Conservation (phyloP, 1,284 basidiomycete species). For the Cutaneotrichosporon dermatis region DNA sequence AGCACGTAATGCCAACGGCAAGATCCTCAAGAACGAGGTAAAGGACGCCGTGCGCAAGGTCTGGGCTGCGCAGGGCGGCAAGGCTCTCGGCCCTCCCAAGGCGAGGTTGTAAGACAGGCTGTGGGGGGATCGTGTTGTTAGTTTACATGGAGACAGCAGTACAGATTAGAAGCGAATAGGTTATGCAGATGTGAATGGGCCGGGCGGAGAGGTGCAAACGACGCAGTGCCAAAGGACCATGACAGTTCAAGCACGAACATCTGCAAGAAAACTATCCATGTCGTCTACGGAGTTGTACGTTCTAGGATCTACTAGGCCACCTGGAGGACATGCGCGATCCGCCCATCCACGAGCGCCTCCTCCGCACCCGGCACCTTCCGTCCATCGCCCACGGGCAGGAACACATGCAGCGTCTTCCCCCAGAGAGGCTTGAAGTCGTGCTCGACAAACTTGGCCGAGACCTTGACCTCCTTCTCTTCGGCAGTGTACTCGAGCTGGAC, state of each 20-base stretch:
- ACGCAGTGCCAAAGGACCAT: too few species aligned
- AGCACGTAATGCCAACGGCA: constrained; percentile 19
- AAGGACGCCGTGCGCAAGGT: constrained; percentile 17
- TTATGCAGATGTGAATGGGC: too few species aligned
- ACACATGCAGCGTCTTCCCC: constrained; percentile 40
- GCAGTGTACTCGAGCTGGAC: constrained; percentile 38
- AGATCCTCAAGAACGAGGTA: constrained; percentile 17
- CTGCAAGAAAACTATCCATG: too few species aligned
- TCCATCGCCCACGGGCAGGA: constrained; percentile 44
- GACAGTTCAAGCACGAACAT: too few species aligned
- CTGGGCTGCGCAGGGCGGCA: constrained; percentile 15
- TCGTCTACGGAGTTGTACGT: too few species aligned
- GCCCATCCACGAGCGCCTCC: constrained; percentile 19
- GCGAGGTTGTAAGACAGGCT: constrained; percentile 8
- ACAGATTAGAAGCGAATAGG: too few species aligned
- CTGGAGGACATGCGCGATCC: constrained; percentile 9
- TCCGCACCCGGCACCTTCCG: constrained; percentile 26
- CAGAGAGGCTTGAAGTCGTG: constrained; percentile 47
- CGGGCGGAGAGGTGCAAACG: too few species aligned
- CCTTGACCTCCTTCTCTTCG: constrained; percentile 28
- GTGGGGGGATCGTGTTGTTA: too few species aligned
- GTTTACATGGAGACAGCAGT: too few species aligned
- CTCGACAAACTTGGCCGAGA: constrained; percentile 34
- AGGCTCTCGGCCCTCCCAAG: constrained; percentile 1
- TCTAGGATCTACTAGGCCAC: neutral